Conservation (phyloP, 2,329 filamentous ascomycete genomes). For the Botrytis tulipae region DNA sequence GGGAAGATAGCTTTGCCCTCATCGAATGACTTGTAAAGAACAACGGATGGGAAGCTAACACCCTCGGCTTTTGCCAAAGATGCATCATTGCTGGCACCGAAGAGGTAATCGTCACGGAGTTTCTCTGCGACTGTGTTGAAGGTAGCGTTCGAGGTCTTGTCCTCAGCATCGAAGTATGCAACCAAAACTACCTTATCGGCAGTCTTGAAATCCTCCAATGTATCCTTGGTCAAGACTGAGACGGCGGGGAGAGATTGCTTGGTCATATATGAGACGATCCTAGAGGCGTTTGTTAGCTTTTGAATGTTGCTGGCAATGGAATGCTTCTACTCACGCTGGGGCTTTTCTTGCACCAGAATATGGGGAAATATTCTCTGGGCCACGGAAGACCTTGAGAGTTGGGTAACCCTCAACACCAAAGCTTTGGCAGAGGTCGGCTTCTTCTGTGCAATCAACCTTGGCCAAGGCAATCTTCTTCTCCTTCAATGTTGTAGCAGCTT, state of each 20-base stretch:
- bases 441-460: slow-evolving; percentile 94
- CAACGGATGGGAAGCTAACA: slow-evolving; percentile 79
- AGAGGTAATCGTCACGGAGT: slow-evolving; percentile 87
- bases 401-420: slow-evolving; percentile 97
- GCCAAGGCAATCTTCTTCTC: slow-evolving; percentile 82
- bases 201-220: slow-evolving; percentile 93
- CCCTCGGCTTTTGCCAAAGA: slow-evolving; percentile 85
- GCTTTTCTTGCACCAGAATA: slow-evolving; percentile 92
- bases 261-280: slow-evolving; percentile 85
- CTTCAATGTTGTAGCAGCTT: slow-evolving; percentile 79
- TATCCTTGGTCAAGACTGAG: slow-evolving; percentile 76
- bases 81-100: slow-evolving; percentile 82
- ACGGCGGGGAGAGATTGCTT: slow-evolving; percentile 96
- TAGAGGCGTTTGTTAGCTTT: slow-evolving; percentile 34
- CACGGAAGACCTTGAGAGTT: slow-evolving; percentile 98
- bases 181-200: slow-evolving; percentile 95
- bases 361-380: slow-evolving; percentile 72
- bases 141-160: slow-evolving; percentile 83
- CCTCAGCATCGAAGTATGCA: slow-evolving; percentile 76
- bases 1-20: slow-evolving; percentile 87
- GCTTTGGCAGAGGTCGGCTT: slow-evolving; percentile 84
- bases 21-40: slow-evolving; percentile 97
- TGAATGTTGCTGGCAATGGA: not conserved
- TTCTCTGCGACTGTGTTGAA: slow-evolving; percentile 69
- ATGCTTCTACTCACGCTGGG: slow-evolving; percentile 54